These are phyloP conservation scores for Pinus albicaulis DNA, from an alignment of 75 land plant species.

Conservation along the genomic window DNA sequence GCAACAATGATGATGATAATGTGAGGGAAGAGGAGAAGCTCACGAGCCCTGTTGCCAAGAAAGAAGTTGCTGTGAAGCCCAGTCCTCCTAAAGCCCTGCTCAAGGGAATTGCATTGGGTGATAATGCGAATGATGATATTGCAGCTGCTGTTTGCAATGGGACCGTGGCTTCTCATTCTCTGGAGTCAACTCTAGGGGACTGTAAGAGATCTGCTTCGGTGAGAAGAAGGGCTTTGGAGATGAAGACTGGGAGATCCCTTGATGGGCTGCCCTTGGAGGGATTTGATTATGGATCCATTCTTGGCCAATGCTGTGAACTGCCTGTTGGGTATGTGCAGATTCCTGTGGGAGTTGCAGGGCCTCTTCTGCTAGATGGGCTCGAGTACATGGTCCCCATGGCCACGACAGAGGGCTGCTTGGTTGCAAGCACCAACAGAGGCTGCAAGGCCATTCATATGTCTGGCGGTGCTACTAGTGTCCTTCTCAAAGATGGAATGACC, in stretches of 20 bases:
- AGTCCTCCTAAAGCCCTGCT: conserved; percentile 6
- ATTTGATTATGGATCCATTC: conserved; percentile 57
- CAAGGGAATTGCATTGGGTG: conserved; percentile 15
- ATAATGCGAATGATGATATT: conserved; percentile 49
- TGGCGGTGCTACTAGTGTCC: conserved; percentile 59
- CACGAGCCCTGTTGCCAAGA: not conserved
- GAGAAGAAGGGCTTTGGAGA: conserved; percentile 49
- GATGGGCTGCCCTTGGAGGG: conserved; percentile 68
- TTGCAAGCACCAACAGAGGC: conserved; percentile 83
- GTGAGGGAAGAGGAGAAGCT: not conserved
- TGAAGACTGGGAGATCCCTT: conserved; percentile 43
- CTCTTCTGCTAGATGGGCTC: conserved; percentile 61
- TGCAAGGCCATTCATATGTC: conserved; percentile 71
- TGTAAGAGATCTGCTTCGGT: conserved; percentile 54
- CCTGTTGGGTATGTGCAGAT: conserved; percentile 76
- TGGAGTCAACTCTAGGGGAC: conserved; percentile 69
- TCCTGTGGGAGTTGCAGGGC: conserved; percentile 82
- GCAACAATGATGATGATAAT: conserved; percentile 8
- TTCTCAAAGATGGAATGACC: conserved; percentile 71
- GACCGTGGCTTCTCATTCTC: conserved; percentile 44
- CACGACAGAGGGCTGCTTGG: conserved; percentile 80
- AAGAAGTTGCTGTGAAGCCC: not conserved
- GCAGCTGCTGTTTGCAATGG: conserved; percentile 46
- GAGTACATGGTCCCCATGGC: conserved; percentile 83
- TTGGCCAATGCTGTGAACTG: conserved; percentile 90